Base-by-base conservation (phyloP, 75 land plant genomes). In the Adiantum capillusveneris region DNA sequence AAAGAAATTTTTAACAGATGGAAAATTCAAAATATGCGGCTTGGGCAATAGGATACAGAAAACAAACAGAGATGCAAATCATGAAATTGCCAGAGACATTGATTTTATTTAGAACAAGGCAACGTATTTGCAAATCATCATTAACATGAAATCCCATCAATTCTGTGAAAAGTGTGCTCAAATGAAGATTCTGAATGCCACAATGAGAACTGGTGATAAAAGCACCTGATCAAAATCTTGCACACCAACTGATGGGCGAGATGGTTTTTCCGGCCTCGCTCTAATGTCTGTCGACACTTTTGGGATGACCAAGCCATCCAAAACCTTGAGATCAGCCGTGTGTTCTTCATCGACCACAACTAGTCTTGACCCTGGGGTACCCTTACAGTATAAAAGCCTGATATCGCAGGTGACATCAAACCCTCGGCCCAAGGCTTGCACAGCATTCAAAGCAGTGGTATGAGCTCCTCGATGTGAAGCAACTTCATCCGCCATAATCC, bases 341-440 rank as follows among this genome's bases (percentile, higher is more conserved):
- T 72, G 56, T 27, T 59, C 74, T 29, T 79, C 88, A 37, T 82
- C 85, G 22, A 82, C 7, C 19, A 56, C 42, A 31, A 84, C 78
- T 5, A 86, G 60, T 20, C 81, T 75, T 0, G 81, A 64, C 12
- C 85, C 85, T 31, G 73, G 61, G 0, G 75, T 31, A 12, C 85
- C 90, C 64, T 91, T 91, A 58, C 83, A 82, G 68, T 87, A 91
- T 0, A 82, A 68, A 5, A 91, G 70, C 58, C 87, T 65, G 9
- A 75, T 76, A 66, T 87, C 92, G 13, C 78, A 58, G 0, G 88
- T 84, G 17, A 87, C 88, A 69, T 91, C 97, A 63, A 91, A 91
- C 11, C 97, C 97, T 37, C 97, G 61, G 11, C 97, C 97, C 21
- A 91, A 66, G 11, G 97, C 85, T 43, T 82, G 79, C 31, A 77